Conservation (phyloP, 1,284 basidiomycete genomes). For the Rhodotorula sp. region DNA sequence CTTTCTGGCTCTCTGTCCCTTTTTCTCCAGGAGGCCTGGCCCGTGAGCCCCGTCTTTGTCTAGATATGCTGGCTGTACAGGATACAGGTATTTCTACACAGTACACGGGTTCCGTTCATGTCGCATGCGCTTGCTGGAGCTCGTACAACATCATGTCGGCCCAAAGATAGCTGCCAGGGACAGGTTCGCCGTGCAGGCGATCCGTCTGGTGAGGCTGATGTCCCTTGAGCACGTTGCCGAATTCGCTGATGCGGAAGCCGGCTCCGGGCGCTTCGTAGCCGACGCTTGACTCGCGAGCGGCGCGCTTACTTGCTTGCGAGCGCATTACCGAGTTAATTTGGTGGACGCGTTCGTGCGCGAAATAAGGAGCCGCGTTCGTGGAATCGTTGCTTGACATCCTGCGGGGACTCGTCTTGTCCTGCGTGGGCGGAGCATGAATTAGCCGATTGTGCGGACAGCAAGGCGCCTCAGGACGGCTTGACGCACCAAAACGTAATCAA, state of each 20-base stretch:
- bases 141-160: constrained; percentile 43
- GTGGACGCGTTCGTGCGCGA: constrained; percentile 41
- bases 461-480: too few relatives aligned
- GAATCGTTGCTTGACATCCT: not conserved
- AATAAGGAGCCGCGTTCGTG: constrained; percentile 30
- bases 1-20: not conserved
- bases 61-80: not conserved
- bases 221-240: constrained; percentile 43
- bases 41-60: not conserved
- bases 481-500: constrained; percentile 45
- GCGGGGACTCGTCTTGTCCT: constrained; percentile 40
- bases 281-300: constrained; percentile 9
- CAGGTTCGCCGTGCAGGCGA: constrained; percentile 37
- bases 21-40: not conserved
- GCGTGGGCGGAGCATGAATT: not conserved
- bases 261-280: not conserved
- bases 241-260: constrained; percentile 40
- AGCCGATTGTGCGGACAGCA: not conserved
- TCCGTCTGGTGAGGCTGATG: constrained; percentile 42
- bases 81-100: not conserved
- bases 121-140: constrained; percentile 15
- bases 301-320: constrained; percentile 27
- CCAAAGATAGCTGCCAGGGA: constrained; percentile 20
- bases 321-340: constrained; percentile 43
- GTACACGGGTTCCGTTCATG: not conserved